Base-by-base conservation (phyloP, 73 alveolate species). In the Effrenium voratum region DNA sequence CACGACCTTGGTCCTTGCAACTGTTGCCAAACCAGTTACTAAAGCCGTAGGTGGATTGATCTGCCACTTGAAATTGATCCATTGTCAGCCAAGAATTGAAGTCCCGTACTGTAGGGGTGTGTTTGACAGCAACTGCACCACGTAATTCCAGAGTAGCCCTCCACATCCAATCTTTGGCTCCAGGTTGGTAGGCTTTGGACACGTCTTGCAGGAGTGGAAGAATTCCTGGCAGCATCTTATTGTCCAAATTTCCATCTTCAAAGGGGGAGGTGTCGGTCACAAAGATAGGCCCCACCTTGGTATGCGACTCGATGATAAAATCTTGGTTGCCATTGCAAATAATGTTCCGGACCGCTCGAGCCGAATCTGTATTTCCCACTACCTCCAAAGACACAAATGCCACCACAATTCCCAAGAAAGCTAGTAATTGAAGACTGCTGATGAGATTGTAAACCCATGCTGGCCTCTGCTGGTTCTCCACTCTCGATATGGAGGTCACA, bases 171-270 rank as follows among this genome's bases (percentile, higher is more conserved):
- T 87, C 84, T 19, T 13, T 46, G 84, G 81, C 95, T 34, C 45
- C 66, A 32, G 80, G 80, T 32, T 60, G 68, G 68, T 60, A 87
- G 85, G 34, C 15, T 2, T 40, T n/a, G 28, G 81, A 5, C n/a
- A 87, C 84, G 1, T 87, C 85, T n/a, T 68, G 4, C 40, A 87
- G 49, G 6, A 87, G 60, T 2, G 72, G 85, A 3, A 32, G 66
- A 83, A 87, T 87, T n/a, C 95, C 95, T 6, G 85, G 82, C 24
- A 87, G 83, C 84, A 87, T 87, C 70, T 68, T 59, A 70, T 68
- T 87, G 95, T 82, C 92, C 49, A 38, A 36, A 12, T 63, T 45
- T 40, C 81, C 84, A 87, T 87, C 84, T 49, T 63, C 92, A 43
- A 87, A 87, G 40, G 80, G 80, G 16, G 63, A 41, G 32, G 95